phyloP scores from a whole-genome alignment of 1,139 yeast genomes.

The Suhomyces guaymorum region DNA sequence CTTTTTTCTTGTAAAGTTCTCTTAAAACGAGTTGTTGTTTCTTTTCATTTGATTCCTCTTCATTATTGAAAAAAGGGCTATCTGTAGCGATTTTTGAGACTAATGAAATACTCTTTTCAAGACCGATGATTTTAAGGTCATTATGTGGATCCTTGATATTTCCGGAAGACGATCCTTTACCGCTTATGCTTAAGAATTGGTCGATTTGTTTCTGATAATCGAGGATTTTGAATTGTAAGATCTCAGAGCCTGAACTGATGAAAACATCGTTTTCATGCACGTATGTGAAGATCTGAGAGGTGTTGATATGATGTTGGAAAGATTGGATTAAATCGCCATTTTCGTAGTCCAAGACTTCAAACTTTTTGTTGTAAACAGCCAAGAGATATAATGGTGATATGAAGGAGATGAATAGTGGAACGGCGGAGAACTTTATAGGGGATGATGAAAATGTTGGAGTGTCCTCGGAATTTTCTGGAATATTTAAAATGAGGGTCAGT shows the following conservation, averaged over 20 bases:
- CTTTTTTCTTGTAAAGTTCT: conserved; percentile 36
- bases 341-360: conserved; percentile 48
- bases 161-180: conserved; percentile 21
- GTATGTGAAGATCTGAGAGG: conserved; percentile 23
- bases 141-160: conserved; percentile 28
- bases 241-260: conserved; percentile 28
- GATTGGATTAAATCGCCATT: conserved; percentile 47
- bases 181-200: conserved; percentile 34
- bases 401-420: conserved; percentile 34
- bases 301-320: conserved; percentile 34
- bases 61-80: conserved; percentile 27
- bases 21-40: conserved; percentile 35
- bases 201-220: conserved; percentile 44
- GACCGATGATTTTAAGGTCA: conserved; percentile 35
- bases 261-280: conserved; percentile 23
- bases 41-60: conserved; percentile 23
- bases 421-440: conserved; percentile 26
- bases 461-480: conserved; percentile 9
- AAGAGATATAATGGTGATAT: conserved; percentile 51
- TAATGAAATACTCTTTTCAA: conserved; percentile 39
- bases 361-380: conserved; percentile 36
- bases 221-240: conserved; percentile 33
- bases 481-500: conserved; percentile 21
- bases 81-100: conserved; percentile 28
- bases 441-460: conserved; percentile 19